These are phyloP conservation scores for Hapsidospora chrysogenum DNA, from an alignment of 495 filamentous ascomycete genomes.

Conservation along the genomic window DNA sequence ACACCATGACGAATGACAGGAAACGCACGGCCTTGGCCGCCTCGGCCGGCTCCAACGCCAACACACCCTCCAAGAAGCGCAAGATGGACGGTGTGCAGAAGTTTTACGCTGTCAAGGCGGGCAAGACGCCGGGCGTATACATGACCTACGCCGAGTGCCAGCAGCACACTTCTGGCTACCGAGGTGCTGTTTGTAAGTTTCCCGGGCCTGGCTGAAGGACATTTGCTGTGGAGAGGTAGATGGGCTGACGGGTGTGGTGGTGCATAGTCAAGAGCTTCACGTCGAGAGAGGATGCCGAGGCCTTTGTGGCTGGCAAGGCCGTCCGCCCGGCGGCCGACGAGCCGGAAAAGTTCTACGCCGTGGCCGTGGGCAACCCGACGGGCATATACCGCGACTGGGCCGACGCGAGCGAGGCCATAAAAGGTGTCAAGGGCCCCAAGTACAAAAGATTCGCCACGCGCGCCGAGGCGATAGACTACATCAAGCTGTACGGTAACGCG, in stretches of 20 bases:
- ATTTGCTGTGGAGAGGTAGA: background rate
- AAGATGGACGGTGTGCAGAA: slow-evolving; percentile 37
- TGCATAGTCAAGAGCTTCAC: slow-evolving; percentile 65
- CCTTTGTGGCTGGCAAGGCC: slow-evolving; percentile 51
- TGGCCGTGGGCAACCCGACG: slow-evolving; percentile 64
- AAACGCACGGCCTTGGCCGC: slow-evolving; percentile 1
- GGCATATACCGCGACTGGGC: slow-evolving; percentile 85
- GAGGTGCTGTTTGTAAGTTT: slow-evolving; percentile 61
- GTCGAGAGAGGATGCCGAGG: slow-evolving; percentile 58
- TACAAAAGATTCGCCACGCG: slow-evolving; percentile 65
- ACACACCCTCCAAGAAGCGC: slow-evolving; percentile 20
- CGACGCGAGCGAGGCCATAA: slow-evolving; percentile 60
- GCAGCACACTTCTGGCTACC: slow-evolving; percentile 69
- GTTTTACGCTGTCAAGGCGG: slow-evolving; percentile 76
- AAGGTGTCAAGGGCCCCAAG: slow-evolving; percentile 59
- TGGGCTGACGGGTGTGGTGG: background rate
- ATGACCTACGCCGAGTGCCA: slow-evolving; percentile 67
- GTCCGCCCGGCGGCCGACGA: slow-evolving; percentile 10
- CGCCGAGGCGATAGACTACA: slow-evolving; percentile 48
- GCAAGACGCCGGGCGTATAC: slow-evolving; percentile 74
- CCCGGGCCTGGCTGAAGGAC: background rate
- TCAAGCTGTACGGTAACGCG: slow-evolving; percentile 19
- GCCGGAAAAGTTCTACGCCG: slow-evolving; percentile 56
- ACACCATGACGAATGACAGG: background rate
- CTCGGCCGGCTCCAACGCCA: slow-evolving; percentile 1